A percentile compares a stretch with the other conserved stretches of the same genome.
These are phyloP conservation scores for Noccaea caerulescens DNA, from an alignment of 345 rosid genomes.

Conservation along the genomic window DNA sequence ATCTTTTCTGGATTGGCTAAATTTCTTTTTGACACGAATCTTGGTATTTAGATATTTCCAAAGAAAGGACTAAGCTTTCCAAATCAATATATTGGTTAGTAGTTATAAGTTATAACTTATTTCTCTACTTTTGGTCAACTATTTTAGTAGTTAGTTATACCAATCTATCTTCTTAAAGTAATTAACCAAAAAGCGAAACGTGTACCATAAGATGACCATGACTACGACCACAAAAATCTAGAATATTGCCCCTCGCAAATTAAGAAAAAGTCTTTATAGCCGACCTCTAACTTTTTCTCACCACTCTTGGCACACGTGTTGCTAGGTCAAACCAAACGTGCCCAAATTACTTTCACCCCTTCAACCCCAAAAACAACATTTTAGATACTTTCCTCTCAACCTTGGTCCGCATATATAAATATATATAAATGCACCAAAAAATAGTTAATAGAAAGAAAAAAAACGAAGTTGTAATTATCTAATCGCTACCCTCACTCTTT, in stretches of 20 bases:
- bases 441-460: not conserved
- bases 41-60: not conserved
- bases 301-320: conserved; percentile 43
- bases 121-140: conserved; percentile 30
- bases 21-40: not conserved
- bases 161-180: conserved; percentile 12
- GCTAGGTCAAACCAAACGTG: conserved; percentile 42
- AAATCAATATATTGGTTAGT: conserved; percentile 32
- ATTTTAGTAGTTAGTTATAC: conserved; percentile 30
- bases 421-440: no score
- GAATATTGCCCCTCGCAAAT: conserved; percentile 21
- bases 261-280: conserved; percentile 24
- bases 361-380: not conserved
- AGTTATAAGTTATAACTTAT: not conserved
- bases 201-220: conserved; percentile 35
- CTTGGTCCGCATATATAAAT: no score
- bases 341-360: conserved; percentile 13
- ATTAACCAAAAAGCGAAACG: conserved; percentile 27
- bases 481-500: conserved; percentile 37
- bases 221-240: conserved; percentile 33
- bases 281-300: conserved; percentile 34
- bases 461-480: not conserved
- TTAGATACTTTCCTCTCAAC: conserved; percentile 32
- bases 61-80: not conserved
- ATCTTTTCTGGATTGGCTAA: no score